These are phyloP conservation scores for Trichocladium uniseriatum DNA, from an alignment of 495 filamentous ascomycete species.

Conservation along the genomic window DNA sequence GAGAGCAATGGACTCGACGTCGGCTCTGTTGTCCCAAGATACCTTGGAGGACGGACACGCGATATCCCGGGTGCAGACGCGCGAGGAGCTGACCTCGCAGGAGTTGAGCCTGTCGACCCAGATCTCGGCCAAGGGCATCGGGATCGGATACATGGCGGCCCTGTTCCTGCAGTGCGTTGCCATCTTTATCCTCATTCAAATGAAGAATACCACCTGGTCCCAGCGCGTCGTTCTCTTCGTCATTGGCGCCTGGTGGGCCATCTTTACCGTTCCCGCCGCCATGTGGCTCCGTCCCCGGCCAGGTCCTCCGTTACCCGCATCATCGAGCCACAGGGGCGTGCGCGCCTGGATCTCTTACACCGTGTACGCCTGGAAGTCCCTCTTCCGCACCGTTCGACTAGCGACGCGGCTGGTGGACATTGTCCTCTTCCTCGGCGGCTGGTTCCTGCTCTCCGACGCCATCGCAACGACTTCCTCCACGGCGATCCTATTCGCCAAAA, in stretches of 20 bases:
- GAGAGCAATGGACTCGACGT: conserved; percentile 30
- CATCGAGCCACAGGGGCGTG: conserved; percentile 17
- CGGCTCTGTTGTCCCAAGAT: conserved; percentile 32
- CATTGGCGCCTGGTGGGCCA: conserved; percentile 89
- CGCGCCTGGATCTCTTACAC: conserved; percentile 52
- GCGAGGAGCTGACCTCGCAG: conserved; percentile 45
- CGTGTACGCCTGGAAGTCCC: conserved; percentile 70
- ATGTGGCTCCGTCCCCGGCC: conserved; percentile 87
- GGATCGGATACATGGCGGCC: conserved; percentile 80
- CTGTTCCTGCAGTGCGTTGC: conserved; percentile 69
- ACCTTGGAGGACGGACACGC: conserved; percentile 25
- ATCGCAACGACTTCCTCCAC: conserved; percentile 94
- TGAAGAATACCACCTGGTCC: conserved; percentile 65
- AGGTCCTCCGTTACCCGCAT: conserved; percentile 61
- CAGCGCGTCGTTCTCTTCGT: conserved; percentile 76
- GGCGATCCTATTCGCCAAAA: conserved; percentile 92
- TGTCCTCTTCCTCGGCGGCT: conserved; percentile 76
- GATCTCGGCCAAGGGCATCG: conserved; percentile 84
- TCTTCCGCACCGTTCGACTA: conserved; percentile 68
- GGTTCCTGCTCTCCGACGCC: conserved; percentile 90
- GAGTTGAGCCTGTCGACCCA: conserved; percentile 69
- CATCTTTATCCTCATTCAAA: conserved; percentile 59
- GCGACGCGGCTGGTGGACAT: conserved; percentile 78
- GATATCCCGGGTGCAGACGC: conserved; percentile 26
- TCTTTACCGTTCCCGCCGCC: conserved; percentile 81